phyloP scores from a whole-genome alignment of 2,329 filamentous ascomycete genomes.

The Trichoderma arundinaceum region DNA sequence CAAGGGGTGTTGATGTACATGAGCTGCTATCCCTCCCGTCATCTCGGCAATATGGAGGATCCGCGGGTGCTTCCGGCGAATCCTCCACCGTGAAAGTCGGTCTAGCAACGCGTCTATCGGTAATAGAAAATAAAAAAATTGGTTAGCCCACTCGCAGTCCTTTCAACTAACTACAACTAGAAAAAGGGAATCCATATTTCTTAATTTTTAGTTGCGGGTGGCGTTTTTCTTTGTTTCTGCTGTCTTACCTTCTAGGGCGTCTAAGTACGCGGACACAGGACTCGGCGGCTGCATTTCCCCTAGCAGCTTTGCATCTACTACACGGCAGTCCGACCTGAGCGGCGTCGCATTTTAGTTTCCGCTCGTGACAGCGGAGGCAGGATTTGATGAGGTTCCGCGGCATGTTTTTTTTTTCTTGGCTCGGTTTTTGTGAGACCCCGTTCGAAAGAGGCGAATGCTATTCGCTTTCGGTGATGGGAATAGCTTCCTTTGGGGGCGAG shows the following conservation, averaged over 20 bases:
- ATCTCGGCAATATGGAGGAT: constrained; percentile 1
- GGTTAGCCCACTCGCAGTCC: background rate
- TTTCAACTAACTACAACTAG: background rate
- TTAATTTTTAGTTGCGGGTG: background rate
- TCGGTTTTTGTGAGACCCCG: background rate
- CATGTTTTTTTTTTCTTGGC: background rate
- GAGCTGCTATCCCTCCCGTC: background rate
- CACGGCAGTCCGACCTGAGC: background rate
- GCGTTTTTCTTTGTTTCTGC: background rate
- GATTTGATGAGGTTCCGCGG: constrained; percentile 3
- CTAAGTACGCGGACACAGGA: constrained; percentile 5
- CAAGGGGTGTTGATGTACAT: background rate
- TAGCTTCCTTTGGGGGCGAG: no score
- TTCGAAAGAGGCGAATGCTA: background rate
- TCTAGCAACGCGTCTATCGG: background rate
- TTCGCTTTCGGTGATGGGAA: background rate
- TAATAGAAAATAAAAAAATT: background rate
- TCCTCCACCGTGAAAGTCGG: background rate
- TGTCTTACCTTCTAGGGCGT: constrained; percentile 5
- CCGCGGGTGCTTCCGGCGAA: background rate
- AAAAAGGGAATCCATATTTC: background rate
- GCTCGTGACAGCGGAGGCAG: constrained; percentile 12
- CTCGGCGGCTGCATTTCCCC: background rate
- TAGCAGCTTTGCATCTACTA: constrained; percentile 13
- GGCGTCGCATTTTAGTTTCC: constrained; percentile 5